phyloP scores from a whole-genome alignment of 176 grass and related monocot genomes.

The barley (Hordeum vulgare) region DNA sequence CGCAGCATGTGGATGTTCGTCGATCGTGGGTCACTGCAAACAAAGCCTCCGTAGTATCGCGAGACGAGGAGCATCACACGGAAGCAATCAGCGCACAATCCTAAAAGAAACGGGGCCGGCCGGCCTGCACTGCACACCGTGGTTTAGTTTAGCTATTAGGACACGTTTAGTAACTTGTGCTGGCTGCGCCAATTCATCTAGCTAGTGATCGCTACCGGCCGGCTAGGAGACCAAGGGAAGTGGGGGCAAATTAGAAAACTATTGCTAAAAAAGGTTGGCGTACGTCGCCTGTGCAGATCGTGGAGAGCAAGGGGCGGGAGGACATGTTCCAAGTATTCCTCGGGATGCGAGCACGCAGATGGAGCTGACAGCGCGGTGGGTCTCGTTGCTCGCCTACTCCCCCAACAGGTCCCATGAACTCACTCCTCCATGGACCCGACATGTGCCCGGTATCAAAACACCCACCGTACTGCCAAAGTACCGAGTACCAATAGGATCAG shows the following conservation, averaged over 20 bases:
- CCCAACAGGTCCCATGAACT: conserved; percentile 29
- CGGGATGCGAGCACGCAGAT: conserved; percentile 4
- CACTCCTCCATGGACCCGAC: conserved; percentile 12
- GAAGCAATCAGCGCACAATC: neutral
- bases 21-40: too few species aligned
- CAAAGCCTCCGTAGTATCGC: too few species aligned
- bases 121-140: neutral
- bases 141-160: neutral
- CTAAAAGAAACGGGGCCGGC: neutral
- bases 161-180: conserved; percentile 50
- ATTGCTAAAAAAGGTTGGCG: conserved; percentile 7
- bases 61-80: neutral
- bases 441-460: neutral
- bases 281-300: conserved; percentile 11
- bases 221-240: conserved; percentile 44
- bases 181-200: neutral
- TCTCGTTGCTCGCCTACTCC: conserved; percentile 22
- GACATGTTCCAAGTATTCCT: conserved; percentile 63
- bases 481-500: conserved; percentile 2
- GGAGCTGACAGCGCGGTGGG: conserved; percentile 35
- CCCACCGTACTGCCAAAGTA: neutral
- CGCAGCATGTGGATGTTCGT: neutral
- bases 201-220: neutral
- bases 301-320: conserved; percentile 38
- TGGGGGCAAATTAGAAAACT: conserved; percentile 23